phyloP scores from a whole-genome alignment of 805 yeast species.

The Lipomyces mesembrius region DNA sequence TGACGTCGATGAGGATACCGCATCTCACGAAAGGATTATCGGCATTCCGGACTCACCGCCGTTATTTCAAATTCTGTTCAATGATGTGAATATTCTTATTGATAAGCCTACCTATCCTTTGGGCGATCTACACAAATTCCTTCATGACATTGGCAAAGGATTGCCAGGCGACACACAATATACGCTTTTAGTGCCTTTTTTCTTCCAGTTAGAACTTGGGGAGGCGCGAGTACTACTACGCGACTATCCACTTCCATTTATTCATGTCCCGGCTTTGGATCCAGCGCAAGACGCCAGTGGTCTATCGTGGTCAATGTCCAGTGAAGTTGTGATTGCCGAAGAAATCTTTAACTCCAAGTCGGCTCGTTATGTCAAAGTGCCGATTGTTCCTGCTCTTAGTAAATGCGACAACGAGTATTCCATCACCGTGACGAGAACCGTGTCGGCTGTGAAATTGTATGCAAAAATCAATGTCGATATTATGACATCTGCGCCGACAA shows the following conservation, averaged over 20 bases:
- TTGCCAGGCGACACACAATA: constrained; percentile 72
- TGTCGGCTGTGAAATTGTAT: constrained; percentile 74
- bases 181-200: constrained; percentile 69
- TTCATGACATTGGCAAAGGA: constrained; percentile 79
- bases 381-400: constrained; percentile 55
- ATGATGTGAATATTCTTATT: constrained; percentile 55
- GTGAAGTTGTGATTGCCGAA: constrained; percentile 74
- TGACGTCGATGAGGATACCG: constrained; percentile 47
- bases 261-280: constrained; percentile 65
- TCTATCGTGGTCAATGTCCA: constrained; percentile 51
- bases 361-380: constrained; percentile 64
- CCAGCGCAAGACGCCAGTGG: constrained; percentile 44
- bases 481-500: constrained; percentile 60
- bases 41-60: constrained; percentile 57
- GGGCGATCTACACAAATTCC: constrained; percentile 60
- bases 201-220: constrained; percentile 57
- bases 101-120: constrained; percentile 58
- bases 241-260: constrained; percentile 85
- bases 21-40: constrained; percentile 53
- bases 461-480: constrained; percentile 63
- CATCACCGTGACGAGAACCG: constrained; percentile 70
- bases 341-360: constrained; percentile 59
- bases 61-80: constrained; percentile 57
- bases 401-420: constrained; percentile 48
- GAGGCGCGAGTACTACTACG: constrained; percentile 74